These are phyloP conservation scores for Coriolopsis trogii DNA, from an alignment of 1,284 basidiomycete genomes.

Conservation along the genomic window DNA sequence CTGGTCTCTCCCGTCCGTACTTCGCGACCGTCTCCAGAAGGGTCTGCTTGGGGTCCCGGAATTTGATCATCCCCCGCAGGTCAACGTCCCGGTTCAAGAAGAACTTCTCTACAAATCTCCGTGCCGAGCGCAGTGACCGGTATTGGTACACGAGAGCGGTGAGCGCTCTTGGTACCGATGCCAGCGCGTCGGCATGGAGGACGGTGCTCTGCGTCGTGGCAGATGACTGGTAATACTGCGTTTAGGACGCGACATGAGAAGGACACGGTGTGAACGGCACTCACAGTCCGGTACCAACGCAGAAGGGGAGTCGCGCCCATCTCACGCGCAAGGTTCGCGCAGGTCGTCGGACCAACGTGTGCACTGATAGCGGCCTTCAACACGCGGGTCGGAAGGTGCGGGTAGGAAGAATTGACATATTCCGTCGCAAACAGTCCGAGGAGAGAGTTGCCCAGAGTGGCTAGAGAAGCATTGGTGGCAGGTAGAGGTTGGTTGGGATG, in stretches of 20 bases:
- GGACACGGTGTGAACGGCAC: constrained; percentile 30
- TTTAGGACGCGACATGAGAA: neutral
- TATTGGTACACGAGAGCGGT: constrained; percentile 80
- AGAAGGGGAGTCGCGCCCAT: constrained; percentile 73
- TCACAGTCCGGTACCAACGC: constrained; percentile 71
- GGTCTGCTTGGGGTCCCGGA: constrained; percentile 83
- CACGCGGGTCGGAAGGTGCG: constrained; percentile 89
- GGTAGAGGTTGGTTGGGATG: constrained; percentile 56
- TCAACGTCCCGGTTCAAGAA: constrained; percentile 87
- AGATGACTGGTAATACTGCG: constrained; percentile 41
- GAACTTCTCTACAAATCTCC: constrained; percentile 84
- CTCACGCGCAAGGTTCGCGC: constrained; percentile 83
- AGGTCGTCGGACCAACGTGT: constrained; percentile 86
- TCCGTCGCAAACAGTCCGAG: constrained; percentile 92
- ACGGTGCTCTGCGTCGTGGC: constrained; percentile 52
- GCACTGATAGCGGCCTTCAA: constrained; percentile 90
- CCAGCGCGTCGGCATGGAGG: constrained; percentile 71
- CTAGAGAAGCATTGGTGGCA: constrained; percentile 77
- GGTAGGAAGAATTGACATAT: constrained; percentile 82
- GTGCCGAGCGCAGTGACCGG: constrained; percentile 77
- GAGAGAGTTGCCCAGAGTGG: constrained; percentile 85
- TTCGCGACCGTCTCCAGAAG: constrained; percentile 78
- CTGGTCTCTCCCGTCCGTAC: constrained; percentile 73
- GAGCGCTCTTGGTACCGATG: constrained; percentile 75
- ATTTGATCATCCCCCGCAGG: constrained; percentile 85